A percentile compares a stretch with the other conserved stretches of the same genome.
Conservation (phyloP, 139 green algal species). For the Volvox africanus region DNA sequence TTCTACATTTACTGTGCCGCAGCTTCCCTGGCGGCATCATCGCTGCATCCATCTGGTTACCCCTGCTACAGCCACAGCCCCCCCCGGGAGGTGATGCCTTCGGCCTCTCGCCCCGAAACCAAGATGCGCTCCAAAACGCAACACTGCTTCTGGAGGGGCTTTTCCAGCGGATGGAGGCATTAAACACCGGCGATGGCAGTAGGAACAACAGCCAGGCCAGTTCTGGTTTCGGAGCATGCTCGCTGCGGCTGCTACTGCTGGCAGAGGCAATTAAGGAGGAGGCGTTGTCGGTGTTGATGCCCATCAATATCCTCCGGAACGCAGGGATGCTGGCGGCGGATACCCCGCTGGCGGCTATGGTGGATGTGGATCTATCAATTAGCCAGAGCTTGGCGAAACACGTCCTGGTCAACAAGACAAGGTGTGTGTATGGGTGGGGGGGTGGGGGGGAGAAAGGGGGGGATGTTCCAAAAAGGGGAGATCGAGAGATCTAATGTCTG, state of each 20-base stretch:
- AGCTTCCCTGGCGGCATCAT: conserved; percentile 1
- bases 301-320: conserved; percentile 61
- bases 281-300: conserved; percentile 52
- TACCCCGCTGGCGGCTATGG: conserved; percentile 52
- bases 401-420: not conserved
- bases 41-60: not conserved
- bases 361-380: conserved; percentile 52
- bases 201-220: not conserved
- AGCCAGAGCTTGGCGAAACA: not conserved
- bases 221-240: not conserved
- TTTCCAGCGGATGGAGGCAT: not conserved
- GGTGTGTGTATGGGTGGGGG: not conserved
- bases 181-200: not conserved
- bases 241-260: conserved; percentile 42
- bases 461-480: not conserved
- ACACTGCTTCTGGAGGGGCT: not conserved
- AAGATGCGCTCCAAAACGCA: not conserved
- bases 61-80: not conserved
- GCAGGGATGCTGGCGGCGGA: conserved; percentile 50
- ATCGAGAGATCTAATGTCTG: too few relatives aligned
- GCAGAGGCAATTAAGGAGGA: conserved; percentile 45
- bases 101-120: not conserved
- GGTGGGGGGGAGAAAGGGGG: not conserved
- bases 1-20: not conserved
- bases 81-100: not conserved